phyloP scores from a whole-genome alignment of 1,284 basidiomycete species.

The Hymenochaete sp. region DNA sequence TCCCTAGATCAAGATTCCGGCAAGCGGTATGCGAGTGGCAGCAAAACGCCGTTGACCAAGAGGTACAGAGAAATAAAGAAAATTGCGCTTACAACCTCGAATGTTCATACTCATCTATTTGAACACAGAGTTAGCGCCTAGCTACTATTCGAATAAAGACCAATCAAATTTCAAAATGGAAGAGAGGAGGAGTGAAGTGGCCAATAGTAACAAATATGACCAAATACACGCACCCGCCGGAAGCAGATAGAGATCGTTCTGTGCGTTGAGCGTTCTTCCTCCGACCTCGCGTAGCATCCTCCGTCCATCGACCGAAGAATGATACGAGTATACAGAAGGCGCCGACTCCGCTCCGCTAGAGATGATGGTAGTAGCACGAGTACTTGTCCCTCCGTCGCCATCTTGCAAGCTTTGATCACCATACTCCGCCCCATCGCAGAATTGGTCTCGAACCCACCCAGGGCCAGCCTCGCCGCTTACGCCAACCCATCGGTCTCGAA shows the following conservation, averaged over 20 bases:
- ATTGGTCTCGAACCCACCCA: too few species aligned
- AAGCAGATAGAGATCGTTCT: slow-evolving; percentile 19
- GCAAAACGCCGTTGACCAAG: background rate
- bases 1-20: slow-evolving; percentile 16
- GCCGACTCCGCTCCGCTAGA: too few species aligned
- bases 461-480: too few species aligned
- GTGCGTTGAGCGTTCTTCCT: slow-evolving; percentile 16
- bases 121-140: background rate
- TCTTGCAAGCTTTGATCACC: too few species aligned
- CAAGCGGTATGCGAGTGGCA: background rate
- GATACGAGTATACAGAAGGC: slow-evolving; percentile 18
- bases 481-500: too few species aligned
- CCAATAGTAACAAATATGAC: background rate
- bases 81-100: slow-evolving; percentile 13
- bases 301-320: slow-evolving; percentile 15
- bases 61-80: too few species aligned
- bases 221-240: slow-evolving; percentile 15
- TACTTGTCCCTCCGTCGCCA: too few species aligned
- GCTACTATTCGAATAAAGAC: too few species aligned
- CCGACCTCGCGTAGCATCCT: slow-evolving; percentile 16
- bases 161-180: too few species aligned
- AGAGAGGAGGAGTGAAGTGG: too few species aligned
- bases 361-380: too few species aligned
- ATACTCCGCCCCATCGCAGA: too few species aligned
- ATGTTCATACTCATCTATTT: slow-evolving; percentile 17